Conservation (phyloP, 73 alveolate species). For the Halteria grandinella region DNA sequence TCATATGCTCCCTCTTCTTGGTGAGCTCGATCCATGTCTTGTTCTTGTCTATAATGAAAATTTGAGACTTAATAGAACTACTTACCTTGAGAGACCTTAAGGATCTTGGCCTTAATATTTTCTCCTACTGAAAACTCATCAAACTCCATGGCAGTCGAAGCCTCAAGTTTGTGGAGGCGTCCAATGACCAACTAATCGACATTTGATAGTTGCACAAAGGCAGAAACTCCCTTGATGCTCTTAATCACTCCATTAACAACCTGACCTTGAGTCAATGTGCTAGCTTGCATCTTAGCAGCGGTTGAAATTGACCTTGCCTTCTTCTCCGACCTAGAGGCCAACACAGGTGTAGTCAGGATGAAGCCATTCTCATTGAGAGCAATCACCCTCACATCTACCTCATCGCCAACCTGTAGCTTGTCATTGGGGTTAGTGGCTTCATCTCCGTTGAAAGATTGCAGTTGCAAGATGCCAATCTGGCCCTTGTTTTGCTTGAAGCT, state of each 20-base stretch:
- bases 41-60: slow-evolving; percentile 9
- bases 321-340: not conserved
- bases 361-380: slow-evolving; percentile 21
- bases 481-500: slow-evolving; percentile 16
- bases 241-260: no score
- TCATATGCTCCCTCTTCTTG: slow-evolving; percentile 45
- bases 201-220: no score
- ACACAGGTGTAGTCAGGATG: not conserved
- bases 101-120: slow-evolving; percentile 15
- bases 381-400: not conserved
- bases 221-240: no score
- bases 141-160: slow-evolving; percentile 12
- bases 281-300: no score
- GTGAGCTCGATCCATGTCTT: slow-evolving; percentile 52
- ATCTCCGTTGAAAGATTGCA: slow-evolving; percentile 16
- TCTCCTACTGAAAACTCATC: slow-evolving; percentile 15
- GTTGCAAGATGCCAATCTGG: not conserved
- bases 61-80: not conserved
- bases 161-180: slow-evolving; percentile 35
- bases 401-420: slow-evolving; percentile 9
- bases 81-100: slow-evolving; percentile 20
- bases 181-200: no score
- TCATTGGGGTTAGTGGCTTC: slow-evolving; percentile 1
- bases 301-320: no score
- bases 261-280: no score